A percentile compares a stretch with the other conserved stretches of the same genome.
These are phyloP conservation scores for Cerrena zonata DNA, from an alignment of 1,284 basidiomycete species.

Conservation along the genomic window DNA sequence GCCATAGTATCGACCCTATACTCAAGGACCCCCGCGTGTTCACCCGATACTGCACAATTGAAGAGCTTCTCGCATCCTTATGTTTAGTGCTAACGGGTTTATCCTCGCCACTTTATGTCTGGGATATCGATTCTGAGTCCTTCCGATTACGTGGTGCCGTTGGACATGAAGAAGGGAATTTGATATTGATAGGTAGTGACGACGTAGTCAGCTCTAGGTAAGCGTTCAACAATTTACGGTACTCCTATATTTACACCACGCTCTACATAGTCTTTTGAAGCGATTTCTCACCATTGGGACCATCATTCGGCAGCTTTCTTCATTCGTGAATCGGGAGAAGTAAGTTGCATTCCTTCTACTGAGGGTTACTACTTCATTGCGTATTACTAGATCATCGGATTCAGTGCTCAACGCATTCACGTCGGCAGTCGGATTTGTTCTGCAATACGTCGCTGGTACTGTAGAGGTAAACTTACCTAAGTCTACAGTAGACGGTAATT, in stretches of 20 bases:
- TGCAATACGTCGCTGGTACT: neutral
- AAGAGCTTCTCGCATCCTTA: constrained; percentile 47
- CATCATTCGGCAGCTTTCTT: neutral
- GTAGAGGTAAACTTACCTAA: neutral
- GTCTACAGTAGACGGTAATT: neutral
- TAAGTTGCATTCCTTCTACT: neutral
- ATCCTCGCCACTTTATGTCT: constrained; percentile 58
- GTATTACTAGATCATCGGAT: neutral
- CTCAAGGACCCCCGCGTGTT: constrained; percentile 33
- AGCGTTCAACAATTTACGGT: no score
- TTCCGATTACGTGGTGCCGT: constrained; percentile 39
- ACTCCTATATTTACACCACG: no score
- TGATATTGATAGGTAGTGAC: constrained; percentile 51
- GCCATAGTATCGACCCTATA: constrained; percentile 37
- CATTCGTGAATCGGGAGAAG: neutral
- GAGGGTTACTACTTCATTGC: neutral
- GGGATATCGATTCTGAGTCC: constrained; percentile 46
- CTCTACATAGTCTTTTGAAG: neutral
- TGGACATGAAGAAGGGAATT: constrained; percentile 25
- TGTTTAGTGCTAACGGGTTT: constrained; percentile 53
- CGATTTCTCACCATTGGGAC: neutral
- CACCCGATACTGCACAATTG: constrained; percentile 38
- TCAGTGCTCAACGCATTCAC: neutral
- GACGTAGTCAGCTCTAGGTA: constrained; percentile 52
- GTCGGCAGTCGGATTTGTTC: neutral